phyloP scores from a whole-genome alignment of 1,284 basidiomycete species.

The Fomitopsis palustris region DNA sequence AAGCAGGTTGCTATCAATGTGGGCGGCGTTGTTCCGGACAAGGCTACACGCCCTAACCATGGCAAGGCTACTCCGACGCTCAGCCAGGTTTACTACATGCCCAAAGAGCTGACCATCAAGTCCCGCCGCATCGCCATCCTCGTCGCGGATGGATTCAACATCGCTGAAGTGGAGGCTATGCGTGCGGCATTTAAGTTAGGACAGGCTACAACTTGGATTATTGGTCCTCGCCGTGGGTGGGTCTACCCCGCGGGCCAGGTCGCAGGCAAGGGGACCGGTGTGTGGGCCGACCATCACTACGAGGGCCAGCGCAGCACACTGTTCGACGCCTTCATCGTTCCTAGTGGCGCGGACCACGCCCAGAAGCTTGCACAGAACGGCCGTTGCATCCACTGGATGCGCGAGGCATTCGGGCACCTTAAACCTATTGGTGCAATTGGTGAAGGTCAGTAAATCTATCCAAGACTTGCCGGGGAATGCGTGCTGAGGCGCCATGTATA shows the following conservation, averaged over 20 bases:
- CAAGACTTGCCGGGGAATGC: neutral
- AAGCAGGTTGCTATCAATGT: constrained; percentile 61
- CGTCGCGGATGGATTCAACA: constrained; percentile 71
- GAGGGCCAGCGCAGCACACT: constrained; percentile 76
- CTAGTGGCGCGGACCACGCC: constrained; percentile 56
- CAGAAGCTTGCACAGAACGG: constrained; percentile 52
- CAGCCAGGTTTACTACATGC: constrained; percentile 57
- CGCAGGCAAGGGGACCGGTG: constrained; percentile 30
- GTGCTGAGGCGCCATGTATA: constrained; percentile 21
- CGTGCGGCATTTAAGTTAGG: constrained; percentile 48
- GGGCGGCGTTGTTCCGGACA: constrained; percentile 53
- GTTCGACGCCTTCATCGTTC: constrained; percentile 77
- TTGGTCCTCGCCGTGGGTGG: constrained; percentile 65
- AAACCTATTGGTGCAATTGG: constrained; percentile 77
- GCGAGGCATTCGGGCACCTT: constrained; percentile 78
- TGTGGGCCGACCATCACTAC: constrained; percentile 65
- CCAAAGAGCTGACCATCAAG: constrained; percentile 62
- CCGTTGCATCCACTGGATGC: constrained; percentile 64
- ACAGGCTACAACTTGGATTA: constrained; percentile 59
- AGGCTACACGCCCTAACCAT: constrained; percentile 47
- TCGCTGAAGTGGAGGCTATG: constrained; percentile 52
- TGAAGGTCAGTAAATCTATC: constrained; percentile 40
- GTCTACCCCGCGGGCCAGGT: constrained; percentile 42
- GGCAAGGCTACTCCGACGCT: constrained; percentile 51
- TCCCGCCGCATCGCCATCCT: constrained; percentile 73